phyloP scores from a whole-genome alignment of 345 rosid genomes.

The Bruguiera parviflora region DNA sequence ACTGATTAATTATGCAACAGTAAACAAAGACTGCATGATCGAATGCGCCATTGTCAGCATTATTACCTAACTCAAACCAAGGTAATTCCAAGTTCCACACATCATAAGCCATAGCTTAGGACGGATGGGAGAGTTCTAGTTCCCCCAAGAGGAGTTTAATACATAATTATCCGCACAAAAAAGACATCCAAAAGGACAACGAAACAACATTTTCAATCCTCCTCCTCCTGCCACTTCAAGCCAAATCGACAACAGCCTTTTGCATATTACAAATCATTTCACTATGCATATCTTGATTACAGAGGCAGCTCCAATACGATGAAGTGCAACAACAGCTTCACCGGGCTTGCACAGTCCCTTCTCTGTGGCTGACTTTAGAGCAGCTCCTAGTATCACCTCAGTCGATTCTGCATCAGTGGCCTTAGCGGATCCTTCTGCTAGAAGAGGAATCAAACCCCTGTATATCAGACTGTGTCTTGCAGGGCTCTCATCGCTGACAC shows the following conservation, averaged over 20 bases:
- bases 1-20: too few species aligned
- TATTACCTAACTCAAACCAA: too few species aligned
- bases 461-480: slow-evolving; percentile 86
- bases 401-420: slow-evolving; percentile 92
- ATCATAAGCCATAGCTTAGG: not conserved
- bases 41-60: too few species aligned
- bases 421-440: slow-evolving; percentile 89
- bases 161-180: not conserved
- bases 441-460: slow-evolving; percentile 77
- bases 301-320: slow-evolving; percentile 83
- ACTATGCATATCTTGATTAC: slow-evolving; percentile 84
- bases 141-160: not conserved
- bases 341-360: slow-evolving; percentile 64
- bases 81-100: not conserved
- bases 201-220: not conserved
- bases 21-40: too few species aligned
- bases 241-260: not conserved
- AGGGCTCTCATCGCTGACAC: slow-evolving; percentile 81
- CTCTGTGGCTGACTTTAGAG: slow-evolving; percentile 58
- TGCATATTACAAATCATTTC: slow-evolving; percentile 34
- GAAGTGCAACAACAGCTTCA: slow-evolving; percentile 78
- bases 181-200: not conserved
- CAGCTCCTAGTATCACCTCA: slow-evolving; percentile 69
- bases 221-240: slow-evolving; percentile 6
- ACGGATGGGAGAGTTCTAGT: not conserved